A percentile compares a stretch with the other conserved stretches of the same genome.
Evolutionary conservation across 2,329 filamentous ascomycete species (phyloP).

Genomic region (Clarireedia paspali): DNA sequence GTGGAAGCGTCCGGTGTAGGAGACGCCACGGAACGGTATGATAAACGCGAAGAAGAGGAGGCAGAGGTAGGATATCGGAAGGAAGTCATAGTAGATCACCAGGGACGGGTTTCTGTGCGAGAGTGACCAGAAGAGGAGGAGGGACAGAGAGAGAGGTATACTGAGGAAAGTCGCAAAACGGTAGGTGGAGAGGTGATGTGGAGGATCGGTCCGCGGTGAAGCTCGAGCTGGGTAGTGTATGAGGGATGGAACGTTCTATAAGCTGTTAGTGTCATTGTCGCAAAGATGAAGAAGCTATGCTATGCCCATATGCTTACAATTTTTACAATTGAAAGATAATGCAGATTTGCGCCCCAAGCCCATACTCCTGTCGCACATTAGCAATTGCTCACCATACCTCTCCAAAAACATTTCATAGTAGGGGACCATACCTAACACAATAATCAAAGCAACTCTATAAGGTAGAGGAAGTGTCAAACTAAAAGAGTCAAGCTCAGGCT

Average conservation of each 20-base stretch:
- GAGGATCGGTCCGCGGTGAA: conserved; percentile 54
- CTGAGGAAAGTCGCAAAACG: conserved; percentile 74
- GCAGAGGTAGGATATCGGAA: conserved; percentile 77
- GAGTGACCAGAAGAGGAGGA: conserved; percentile 76
- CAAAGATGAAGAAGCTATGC: conserved; percentile 24
- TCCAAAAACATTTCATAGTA: not conserved
- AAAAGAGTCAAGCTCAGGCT: conserved; percentile 72
- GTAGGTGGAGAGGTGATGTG: conserved; percentile 79
- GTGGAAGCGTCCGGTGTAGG: conserved; percentile 63
- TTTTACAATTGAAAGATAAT: conserved; percentile 69
- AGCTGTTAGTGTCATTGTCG: conserved; percentile 10
- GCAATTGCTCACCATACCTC: not conserved
- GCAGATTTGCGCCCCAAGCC: conserved; percentile 91
- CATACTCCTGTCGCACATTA: conserved; percentile 60
- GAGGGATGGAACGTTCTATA: conserved; percentile 69
- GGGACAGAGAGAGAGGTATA: conserved; percentile 59
- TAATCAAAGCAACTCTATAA: conserved; percentile 78
- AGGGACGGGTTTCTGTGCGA: conserved; percentile 62
- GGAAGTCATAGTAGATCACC: conserved; percentile 72
- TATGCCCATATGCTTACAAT: conserved; percentile 44
- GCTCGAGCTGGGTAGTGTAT: conserved; percentile 77
- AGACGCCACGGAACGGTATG: conserved; percentile 61
- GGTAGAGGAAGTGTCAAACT: conserved; percentile 81
- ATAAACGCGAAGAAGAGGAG: conserved; percentile 65
- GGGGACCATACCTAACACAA: conserved; percentile 63